phyloP scores from a whole-genome alignment of 805 yeast species.

The Wickerhamiella cacticola region DNA sequence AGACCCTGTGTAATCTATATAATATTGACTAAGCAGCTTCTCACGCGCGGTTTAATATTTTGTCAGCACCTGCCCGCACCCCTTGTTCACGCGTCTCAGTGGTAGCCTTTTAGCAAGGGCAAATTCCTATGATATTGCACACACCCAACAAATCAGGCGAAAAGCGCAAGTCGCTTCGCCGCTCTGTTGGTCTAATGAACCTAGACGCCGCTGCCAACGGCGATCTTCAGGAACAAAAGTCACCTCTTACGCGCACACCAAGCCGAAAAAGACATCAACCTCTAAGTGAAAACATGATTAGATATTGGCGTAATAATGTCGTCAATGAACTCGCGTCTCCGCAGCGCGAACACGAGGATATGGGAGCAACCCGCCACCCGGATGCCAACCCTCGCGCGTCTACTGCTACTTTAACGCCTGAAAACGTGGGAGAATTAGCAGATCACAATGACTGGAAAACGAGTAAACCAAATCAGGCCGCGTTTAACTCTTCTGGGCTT shows the following conservation, averaged over 20 bases:
- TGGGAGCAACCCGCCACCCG: slow-evolving; percentile 5
- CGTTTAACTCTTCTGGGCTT: slow-evolving; percentile 65
- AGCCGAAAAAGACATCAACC: slow-evolving; percentile 24
- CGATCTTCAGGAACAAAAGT: slow-evolving; percentile 6
- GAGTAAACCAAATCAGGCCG: slow-evolving; percentile 77
- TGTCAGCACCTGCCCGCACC: neutral
- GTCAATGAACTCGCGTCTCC: slow-evolving; percentile 1
- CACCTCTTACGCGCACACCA: slow-evolving; percentile 11
- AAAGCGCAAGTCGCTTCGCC: slow-evolving; percentile 24
- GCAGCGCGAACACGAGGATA: neutral
- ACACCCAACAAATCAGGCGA: slow-evolving; percentile 7
- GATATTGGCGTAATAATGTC: slow-evolving; percentile 9
- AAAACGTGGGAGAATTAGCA: neutral
- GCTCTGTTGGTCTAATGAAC: slow-evolving; percentile 33
- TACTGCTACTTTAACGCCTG: slow-evolving; percentile 14
- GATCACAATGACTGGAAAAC: slow-evolving; percentile 17
- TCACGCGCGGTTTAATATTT: neutral
- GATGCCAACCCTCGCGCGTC: slow-evolving; percentile 9
- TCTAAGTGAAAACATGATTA: slow-evolving; percentile 14
- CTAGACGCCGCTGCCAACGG: slow-evolving; percentile 25
- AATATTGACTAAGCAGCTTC: neutral
- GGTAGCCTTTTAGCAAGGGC: slow-evolving; percentile 7
- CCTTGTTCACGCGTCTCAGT: neutral
- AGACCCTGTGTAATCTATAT: neutral
- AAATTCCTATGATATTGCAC: slow-evolving; percentile 2